These are phyloP conservation scores for Spinacia oleracea DNA, from an alignment of 179 eudicot species.

Conservation along the genomic window DNA sequence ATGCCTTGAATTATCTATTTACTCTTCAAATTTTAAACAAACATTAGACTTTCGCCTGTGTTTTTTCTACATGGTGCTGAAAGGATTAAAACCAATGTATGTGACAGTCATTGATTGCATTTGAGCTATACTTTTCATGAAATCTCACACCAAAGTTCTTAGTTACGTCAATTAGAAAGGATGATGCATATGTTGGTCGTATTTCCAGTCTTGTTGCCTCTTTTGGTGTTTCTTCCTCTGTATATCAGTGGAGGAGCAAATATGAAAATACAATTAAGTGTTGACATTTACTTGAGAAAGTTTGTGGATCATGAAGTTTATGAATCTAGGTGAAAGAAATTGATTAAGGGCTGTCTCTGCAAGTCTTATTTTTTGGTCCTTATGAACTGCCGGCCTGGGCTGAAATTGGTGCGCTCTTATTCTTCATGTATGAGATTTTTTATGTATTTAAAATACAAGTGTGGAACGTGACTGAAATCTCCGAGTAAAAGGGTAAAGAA, in stretches of 20 bases:
- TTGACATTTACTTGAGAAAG: neutral
- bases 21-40: neutral
- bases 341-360: neutral
- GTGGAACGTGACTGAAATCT: neutral
- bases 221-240: neutral
- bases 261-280: neutral
- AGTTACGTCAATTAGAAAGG: neutral
- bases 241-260: neutral
- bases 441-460: neutral
- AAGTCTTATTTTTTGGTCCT: neutral
- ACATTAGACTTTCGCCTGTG: neutral
- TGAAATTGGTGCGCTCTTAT: neutral
- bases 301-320: neutral
- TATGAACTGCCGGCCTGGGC: neutral
- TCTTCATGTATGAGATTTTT: neutral
- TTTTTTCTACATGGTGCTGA: neutral
- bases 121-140: neutral
- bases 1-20: conserved; percentile 20
- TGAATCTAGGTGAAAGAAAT: neutral
- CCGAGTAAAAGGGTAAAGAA: neutral
- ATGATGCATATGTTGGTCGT: neutral
- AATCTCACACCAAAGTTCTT: neutral
- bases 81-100: neutral
- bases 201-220: neutral
- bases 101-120: neutral